These are phyloP conservation scores for Leccinum griseonigrum DNA, from an alignment of 1,284 basidiomycete genomes.

Conservation along the genomic window DNA sequence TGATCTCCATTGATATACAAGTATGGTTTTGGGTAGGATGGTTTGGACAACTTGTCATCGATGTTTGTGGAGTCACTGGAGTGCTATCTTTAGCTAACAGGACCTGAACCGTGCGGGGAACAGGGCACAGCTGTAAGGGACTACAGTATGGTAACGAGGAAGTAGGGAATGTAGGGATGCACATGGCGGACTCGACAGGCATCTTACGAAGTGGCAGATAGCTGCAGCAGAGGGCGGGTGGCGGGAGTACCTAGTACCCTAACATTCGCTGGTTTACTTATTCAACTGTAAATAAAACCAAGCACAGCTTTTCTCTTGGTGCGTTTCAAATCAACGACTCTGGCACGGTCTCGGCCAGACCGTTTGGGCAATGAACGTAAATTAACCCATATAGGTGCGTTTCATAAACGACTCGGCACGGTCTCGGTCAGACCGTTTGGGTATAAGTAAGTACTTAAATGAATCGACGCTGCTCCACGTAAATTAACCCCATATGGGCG, in stretches of 20 bases:
- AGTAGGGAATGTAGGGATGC: neutral
- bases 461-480: too few species aligned
- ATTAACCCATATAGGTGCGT: neutral
- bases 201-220: neutral
- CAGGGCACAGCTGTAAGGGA: neutral
- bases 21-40: neutral
- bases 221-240: neutral
- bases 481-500: too few species aligned
- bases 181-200: neutral
- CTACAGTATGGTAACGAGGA: neutral
- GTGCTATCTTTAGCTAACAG: neutral
- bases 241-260: neutral
- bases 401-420: neutral
- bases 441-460: neutral
- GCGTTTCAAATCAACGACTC: neutral
- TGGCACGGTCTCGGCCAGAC: too few species aligned
- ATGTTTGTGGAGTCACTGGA: neutral
- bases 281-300: neutral
- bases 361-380: neutral
- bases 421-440: neutral
- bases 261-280: neutral
- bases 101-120: neutral
- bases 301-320: neutral
- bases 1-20: neutral
- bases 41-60: neutral